These are phyloP conservation scores for Suillus occidentalis DNA, from an alignment of 768 basidiomycete genomes.

Conservation along the genomic window DNA sequence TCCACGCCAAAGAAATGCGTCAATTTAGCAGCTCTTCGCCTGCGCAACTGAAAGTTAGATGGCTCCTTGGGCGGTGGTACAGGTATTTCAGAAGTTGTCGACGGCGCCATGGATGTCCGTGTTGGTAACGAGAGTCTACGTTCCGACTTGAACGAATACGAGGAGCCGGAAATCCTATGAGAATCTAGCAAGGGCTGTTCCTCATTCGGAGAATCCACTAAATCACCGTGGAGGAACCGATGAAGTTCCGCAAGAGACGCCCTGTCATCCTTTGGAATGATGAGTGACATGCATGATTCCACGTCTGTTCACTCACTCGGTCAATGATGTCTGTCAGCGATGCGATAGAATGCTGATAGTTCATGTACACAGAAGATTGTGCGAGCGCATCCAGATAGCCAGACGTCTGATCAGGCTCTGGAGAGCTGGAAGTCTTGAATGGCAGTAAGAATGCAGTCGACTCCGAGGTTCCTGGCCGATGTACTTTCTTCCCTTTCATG, in stretches of 20 bases:
- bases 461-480: constrained; percentile 63
- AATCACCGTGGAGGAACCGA: constrained; percentile 53
- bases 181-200: constrained; percentile 16
- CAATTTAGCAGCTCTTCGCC: constrained; percentile 78
- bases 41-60: constrained; percentile 61
- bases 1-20: constrained; percentile 87
- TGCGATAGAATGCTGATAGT: constrained; percentile 79
- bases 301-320: constrained; percentile 49
- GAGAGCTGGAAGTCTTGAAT: constrained; percentile 16
- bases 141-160: constrained; percentile 51
- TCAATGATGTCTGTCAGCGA: constrained; percentile 82
- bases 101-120: constrained; percentile 62
- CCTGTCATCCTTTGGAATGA: constrained; percentile 61
- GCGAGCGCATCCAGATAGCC: constrained; percentile 23
- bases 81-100: constrained; percentile 54
- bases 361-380: constrained; percentile 60
- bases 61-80: constrained; percentile 40
- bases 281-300: constrained; percentile 7
- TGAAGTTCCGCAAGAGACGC: constrained; percentile 75
- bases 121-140: constrained; percentile 72
- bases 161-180: constrained; percentile 33
- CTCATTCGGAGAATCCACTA: constrained; percentile 21
- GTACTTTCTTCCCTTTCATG: constrained; percentile 40
- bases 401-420: constrained; percentile 12
- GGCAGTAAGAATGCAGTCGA: constrained; percentile 55